Evolutionary conservation across 2,329 filamentous ascomycete genomes (phyloP), one percentile per base, ranked within the genome.

Genomic region (Orbilia brochopaga): DNA sequence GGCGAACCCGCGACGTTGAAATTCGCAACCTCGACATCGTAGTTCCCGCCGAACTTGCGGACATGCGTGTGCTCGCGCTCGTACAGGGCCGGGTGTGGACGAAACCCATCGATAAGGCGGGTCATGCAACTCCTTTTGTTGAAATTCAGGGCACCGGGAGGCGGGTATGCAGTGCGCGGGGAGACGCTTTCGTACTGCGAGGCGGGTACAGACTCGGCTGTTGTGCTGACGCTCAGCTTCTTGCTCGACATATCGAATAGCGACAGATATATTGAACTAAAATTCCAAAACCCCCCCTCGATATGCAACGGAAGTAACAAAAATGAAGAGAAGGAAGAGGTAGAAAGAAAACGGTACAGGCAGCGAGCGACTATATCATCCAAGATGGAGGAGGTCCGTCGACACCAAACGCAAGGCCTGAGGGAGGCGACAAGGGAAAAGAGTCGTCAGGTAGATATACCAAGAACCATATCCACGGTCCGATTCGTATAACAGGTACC

Each of bases 1-100:
- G 89, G 87, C 51, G 90, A 88, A 74, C 88, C 75, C 6, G 76
- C 76, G 15, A 76, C 60, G 42, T 74, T 76, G 19, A 70, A 55
- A 21, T 74, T 74, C 15, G 75, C 76, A 19, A 72, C 65, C 27
- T 77, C 76, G 52, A 75, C 48, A 72, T 77, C 75, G 24, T 73
- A 73, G 21, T 63, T 42, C 15, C 66, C 66, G 15, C 66, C 66
- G 5, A 53, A 23, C 19, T 70, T 70, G 5, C 55, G 42, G 21
- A 70, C 24, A 8, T 40, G 63, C 21, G 30, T 58, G 23, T 58
- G 57, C 7, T 64, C 54, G 21, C 59, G 66, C 13, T 60, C 54
- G 42, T 70, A 70, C 37, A 64, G 37, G 17, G 66, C 56, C 54
- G 66, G 66, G 52, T 70, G 66, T 21, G 60, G 59, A 21, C 61